Conservation (phyloP, 2,329 filamentous ascomycete species). For the Cladosporium sp. region DNA sequence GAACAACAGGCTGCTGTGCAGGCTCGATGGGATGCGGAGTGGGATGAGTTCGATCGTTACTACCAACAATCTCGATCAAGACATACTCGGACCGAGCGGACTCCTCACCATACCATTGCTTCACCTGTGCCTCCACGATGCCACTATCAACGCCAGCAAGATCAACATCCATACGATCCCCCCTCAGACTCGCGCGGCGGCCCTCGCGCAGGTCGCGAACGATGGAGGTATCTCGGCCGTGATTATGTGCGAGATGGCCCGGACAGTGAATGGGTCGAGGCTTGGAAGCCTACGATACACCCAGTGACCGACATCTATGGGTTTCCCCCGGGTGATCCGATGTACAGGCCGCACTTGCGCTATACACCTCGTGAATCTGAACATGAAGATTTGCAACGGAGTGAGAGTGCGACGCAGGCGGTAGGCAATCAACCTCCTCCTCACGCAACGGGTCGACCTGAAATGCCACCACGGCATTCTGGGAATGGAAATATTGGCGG, state of each 20-base stretch:
- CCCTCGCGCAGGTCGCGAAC: background rate
- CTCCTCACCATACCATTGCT: background rate
- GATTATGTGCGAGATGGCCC: background rate
- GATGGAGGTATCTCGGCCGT: background rate
- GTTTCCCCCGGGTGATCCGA: background rate
- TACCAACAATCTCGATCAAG: background rate
- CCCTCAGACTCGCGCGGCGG: background rate
- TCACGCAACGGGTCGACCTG: background rate
- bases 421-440: background rate
- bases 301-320: background rate
- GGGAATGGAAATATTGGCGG: background rate
- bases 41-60: background rate
- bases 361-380: background rate
- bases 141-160: background rate
- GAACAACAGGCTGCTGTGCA: background rate
- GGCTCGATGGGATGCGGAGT: background rate
- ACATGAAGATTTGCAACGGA: background rate
- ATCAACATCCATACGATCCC: background rate
- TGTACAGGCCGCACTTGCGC: background rate
- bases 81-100: background rate
- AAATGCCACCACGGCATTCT: background rate
- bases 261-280: background rate
- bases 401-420: background rate
- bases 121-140: background rate
- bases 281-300: background rate